Conservation (phyloP, 495 filamentous ascomycete genomes). For the Podospora pseudocomata region DNA sequence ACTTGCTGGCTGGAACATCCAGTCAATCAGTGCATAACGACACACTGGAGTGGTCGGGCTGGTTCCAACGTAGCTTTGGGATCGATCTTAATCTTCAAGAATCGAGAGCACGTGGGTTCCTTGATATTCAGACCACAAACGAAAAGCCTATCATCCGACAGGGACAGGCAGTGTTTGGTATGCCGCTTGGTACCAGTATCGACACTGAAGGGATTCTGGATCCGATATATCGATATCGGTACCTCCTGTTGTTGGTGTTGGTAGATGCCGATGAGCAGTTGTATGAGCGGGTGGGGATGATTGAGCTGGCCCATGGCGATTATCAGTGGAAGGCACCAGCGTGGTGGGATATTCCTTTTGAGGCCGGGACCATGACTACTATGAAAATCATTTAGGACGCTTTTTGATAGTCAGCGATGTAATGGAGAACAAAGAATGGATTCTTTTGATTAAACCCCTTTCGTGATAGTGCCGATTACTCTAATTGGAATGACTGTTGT, state of each 20-base stretch:
- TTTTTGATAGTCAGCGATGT: not conserved
- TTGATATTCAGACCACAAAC: not conserved
- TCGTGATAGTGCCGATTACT: too few relatives aligned
- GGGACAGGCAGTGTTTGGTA: not conserved
- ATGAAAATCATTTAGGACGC: not conserved
- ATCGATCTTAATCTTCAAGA: not conserved
- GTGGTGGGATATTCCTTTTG: not conserved
- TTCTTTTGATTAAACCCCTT: not conserved
- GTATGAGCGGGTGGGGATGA: not conserved
- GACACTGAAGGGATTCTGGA: not conserved
- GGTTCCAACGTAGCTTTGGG: not conserved
- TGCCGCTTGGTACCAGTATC: not conserved
- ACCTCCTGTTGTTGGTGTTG: not conserved
- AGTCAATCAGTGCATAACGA: not conserved
- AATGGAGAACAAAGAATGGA: not conserved
- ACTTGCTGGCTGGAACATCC: not conserved
- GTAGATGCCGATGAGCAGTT: not conserved
- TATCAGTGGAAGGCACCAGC: not conserved
- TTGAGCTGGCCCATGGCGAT: not conserved
- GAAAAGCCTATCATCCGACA: not conserved
- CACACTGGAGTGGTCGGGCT: not conserved
- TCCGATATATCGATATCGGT: not conserved
- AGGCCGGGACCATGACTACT: not conserved
- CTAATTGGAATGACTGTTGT: too few relatives aligned
- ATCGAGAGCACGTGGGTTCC: not conserved